Base-by-base conservation (phyloP, 2,329 filamentous ascomycete genomes). In the Botrytis aclada region DNA sequence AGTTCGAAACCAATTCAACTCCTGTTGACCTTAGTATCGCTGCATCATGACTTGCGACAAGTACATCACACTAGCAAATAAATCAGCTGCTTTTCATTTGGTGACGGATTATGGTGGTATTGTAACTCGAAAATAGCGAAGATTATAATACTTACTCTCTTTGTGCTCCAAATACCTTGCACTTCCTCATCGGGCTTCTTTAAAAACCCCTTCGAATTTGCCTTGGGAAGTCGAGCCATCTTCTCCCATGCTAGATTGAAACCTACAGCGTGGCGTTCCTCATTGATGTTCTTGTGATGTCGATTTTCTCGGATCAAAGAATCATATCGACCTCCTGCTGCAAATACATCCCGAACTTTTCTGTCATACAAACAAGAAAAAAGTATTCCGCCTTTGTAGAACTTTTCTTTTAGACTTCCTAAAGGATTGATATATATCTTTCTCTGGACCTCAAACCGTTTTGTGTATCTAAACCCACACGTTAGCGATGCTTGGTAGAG, bases 301-400 rank as follows among this genome's bases (percentile, higher is more conserved):
- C 91, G 88, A 79, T 97, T 93, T 74, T 97, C 93, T 80, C 90
- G 90, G 76, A 99, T 95, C 32, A 99, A 84, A 65, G 90, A 89
- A 81, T 99, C 97, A 80, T 99, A 99, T 66, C 96, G 89, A 3
- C 96, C 96, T 69, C 97, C 96, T 45, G 95, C 96, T 9, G 95
- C 96, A 79, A 98, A 94, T 0, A 98, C 93, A 77, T 96, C 92
- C 77, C 88, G 90, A 74, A 91, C 88, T 80, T 94, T 97, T 75
- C 88, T 90, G 80, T 98, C 95, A 76, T 95, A 94, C 3, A 98
- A 84, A 79, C 94, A 98, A 74, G 97, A 93, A 80, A 99, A 98
- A 61, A 98, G 85, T 41, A 98, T 86, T 12, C 95, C 95, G 1
- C 92, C 92, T 29, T 88, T 85, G 81, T 96, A 99, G 80, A 98